Evolutionary conservation across 306 rosid genomes (phyloP), one percentile per base, ranked within the genome.

Genomic region (Lathyrus tuberosus): DNA sequence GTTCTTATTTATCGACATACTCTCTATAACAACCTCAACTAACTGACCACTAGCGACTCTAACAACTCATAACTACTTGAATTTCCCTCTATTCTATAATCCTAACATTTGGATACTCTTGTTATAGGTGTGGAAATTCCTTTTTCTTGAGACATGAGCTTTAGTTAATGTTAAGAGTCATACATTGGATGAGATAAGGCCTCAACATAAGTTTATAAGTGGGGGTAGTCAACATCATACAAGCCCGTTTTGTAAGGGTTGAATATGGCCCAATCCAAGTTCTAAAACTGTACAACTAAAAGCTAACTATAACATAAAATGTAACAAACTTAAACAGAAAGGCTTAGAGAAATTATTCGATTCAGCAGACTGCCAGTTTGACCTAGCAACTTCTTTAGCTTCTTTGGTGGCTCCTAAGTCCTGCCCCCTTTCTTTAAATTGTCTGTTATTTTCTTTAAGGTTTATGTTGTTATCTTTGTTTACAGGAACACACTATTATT

Each of bases 401-500:
- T 61, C 42, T 61, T 72, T 79, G 43, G 56, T 65, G 69, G 28
- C 57, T 76, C 71, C 64, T 31, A 65, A 37, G 46, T 76, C 68
- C 64, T 33, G 69, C 24, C 8, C 17, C 6, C 57, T 33, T 33
- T 64, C 15, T 70, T 48, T 31, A 31, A 28, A 31, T 46, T 58
- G 17, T 43, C 65, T 59, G 6, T 76, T 60, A 14, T 54, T 81
- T 63, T 5, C 61, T 65, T 71, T 62, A 42, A 41, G 53, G 52
- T 78, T 68, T 66, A 72, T 49, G 60, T 26, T 62, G 68, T 81
- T 61, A 63, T 66, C 71, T 22, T 69, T 78, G 46, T 73, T 84
- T 73, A 75, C 90, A 94, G 98, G 97, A 94, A 79, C 91, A 90
- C 65, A 52, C 77, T 51, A 53, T 81, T 81, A 51, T 85, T 73